Evolutionary conservation across 441 rosid species (phyloP).

Genomic region (Adansonia madagascariensis): DNA sequence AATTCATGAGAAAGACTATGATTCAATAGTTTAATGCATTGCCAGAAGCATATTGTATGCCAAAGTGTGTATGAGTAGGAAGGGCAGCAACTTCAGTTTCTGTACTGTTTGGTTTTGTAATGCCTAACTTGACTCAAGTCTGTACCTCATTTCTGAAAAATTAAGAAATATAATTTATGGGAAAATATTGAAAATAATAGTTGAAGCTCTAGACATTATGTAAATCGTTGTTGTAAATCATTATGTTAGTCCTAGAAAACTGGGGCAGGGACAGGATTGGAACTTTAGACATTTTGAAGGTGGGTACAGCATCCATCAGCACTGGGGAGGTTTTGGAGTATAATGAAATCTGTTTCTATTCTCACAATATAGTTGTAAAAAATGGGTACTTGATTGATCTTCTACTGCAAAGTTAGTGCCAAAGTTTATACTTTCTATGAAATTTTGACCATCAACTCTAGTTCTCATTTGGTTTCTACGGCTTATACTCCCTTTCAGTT

Average conservation of each 20-base stretch:
- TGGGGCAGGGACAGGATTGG: neutral
- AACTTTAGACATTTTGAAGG: conserved; percentile 13
- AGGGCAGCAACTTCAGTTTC: neutral
- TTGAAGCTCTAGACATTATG: conserved; percentile 1
- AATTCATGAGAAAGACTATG: neutral
- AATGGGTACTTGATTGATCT: neutral
- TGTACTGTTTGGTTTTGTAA: neutral
- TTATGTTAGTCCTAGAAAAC: conserved; percentile 6
- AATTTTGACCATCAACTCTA: neutral
- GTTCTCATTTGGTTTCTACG: conserved; percentile 22
- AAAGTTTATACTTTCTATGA: conserved; percentile 13
- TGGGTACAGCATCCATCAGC: neutral
- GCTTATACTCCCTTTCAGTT: conserved; percentile 50
- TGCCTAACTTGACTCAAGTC: neutral
- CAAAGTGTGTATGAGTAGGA: conserved; percentile 1
- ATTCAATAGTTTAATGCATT: neutral
- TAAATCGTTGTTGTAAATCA: neutral
- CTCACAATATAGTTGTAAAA: neutral
- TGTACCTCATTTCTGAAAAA: conserved; percentile 3
- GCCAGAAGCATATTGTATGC: neutral
- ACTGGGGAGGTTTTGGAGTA: neutral
- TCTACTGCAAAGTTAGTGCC: neutral
- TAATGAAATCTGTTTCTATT: conserved; percentile 11
- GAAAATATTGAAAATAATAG: neutral
- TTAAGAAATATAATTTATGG: conserved; percentile 3